Conservation (phyloP, 75 land plant species). For the Gnetum montanum region DNA sequence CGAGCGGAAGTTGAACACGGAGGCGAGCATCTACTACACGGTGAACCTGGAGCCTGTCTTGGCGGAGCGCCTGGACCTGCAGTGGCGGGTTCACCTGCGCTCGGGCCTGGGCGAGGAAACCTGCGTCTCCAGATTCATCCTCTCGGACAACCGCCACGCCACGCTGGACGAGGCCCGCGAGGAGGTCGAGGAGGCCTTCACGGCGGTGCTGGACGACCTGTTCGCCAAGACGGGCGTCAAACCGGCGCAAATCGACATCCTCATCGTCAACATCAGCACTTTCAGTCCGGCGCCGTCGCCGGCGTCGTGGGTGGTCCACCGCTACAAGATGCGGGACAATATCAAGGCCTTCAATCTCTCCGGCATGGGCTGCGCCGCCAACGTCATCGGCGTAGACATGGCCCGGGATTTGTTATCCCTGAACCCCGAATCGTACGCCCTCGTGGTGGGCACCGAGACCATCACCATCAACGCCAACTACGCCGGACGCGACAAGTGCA, state of each 20-base stretch:
- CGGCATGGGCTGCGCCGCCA: slow-evolving; percentile 78
- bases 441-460: slow-evolving; percentile 34
- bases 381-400: slow-evolving; percentile 34
- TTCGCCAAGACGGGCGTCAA: slow-evolving; percentile 28
- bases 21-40: background rate
- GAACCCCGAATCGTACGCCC: slow-evolving; percentile 25
- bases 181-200: slow-evolving; percentile 35
- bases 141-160: background rate
- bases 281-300: slow-evolving; percentile 63
- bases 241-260: slow-evolving; percentile 37
- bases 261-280: slow-evolving; percentile 53
- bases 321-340: slow-evolving; percentile 30
- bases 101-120: slow-evolving; percentile 11
- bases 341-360: slow-evolving; percentile 42
- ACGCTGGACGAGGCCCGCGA: slow-evolving; percentile 21
- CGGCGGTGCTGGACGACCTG: slow-evolving; percentile 46
- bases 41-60: background rate
- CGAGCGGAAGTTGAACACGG: slow-evolving; percentile 10
- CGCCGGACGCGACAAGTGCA: slow-evolving; percentile 30
- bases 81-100: background rate
- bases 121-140: slow-evolving; percentile 6
- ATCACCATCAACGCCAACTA: slow-evolving; percentile 21
- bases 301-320: slow-evolving; percentile 48
- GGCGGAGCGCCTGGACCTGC: background rate
- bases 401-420: slow-evolving; percentile 36